Evolutionary conservation across 1,284 basidiomycete genomes (phyloP), one percentile per base, ranked within the genome.

Genomic region (Pyrrhoderma lamaoense): DNA sequence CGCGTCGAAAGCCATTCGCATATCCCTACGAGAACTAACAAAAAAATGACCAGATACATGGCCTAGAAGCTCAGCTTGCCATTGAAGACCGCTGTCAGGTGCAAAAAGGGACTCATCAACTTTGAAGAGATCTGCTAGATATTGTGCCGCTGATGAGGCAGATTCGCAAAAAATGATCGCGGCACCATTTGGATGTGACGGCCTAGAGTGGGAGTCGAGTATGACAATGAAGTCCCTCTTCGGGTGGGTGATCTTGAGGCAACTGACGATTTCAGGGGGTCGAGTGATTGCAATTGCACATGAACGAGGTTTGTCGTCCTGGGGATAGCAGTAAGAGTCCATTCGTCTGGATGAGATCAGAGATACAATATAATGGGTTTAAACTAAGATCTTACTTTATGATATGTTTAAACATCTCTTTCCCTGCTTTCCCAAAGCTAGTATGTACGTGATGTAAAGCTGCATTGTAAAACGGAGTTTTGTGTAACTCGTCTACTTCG

Each of bases 141-240:
- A 73, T 9, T 57, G 54, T 1, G 75, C 73, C 0, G 73, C 67
- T 2, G 59, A 60, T 8, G 70, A 64, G 5, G 74, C 53, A 14
- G 71, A 76, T 3, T 64, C 62, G 54, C 67, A 67, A 56, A 84
- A 67, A 38, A 75, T 72, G 52, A 83, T 70, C 0, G 76, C 80
- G 2, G 82, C 74, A 11, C 81, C 80, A 25, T 68, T 57, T 0
- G 77, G 76, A 58, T 83, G 74, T n/a, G 69, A 68, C 0, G 72
- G 70, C n/a, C 80, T 73, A 14, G 77, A 69, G 59, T 84, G 83
- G 1, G 80, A 79, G 62, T 85, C 82, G 55, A 85, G 83, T 40
- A 83, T 64, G 43, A 76, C 69, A 57, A 77, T 83, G 11, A 77
- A 61, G 8, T 56, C 51, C 19, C 45, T 40, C 8, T 5, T 9